These are phyloP conservation scores for Paecilomyces niveus DNA, from an alignment of 2,329 filamentous ascomycete species.

Conservation along the genomic window DNA sequence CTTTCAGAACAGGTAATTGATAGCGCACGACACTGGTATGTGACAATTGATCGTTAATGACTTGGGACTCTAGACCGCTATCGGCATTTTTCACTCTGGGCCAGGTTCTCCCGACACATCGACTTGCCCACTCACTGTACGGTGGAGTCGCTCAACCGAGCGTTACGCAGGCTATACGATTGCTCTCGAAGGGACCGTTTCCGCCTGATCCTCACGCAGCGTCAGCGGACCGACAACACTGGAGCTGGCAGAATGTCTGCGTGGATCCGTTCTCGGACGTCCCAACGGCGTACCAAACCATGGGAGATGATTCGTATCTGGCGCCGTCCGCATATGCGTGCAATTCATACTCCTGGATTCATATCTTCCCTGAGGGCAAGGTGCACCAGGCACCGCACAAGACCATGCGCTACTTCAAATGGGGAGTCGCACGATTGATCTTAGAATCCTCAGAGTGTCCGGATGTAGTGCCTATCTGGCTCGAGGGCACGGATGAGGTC, in stretches of 20 bases:
- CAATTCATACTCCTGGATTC: conserved; percentile 75
- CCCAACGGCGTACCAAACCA: conserved; percentile 32
- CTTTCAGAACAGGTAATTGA: conserved; percentile 70
- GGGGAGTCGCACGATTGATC: conserved; percentile 87
- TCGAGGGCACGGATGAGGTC: conserved; percentile 78
- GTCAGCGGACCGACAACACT: conserved; percentile 24
- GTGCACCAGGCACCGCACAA: conserved; percentile 78
- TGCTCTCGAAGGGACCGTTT: conserved; percentile 65
- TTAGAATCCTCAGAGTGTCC: conserved; percentile 83
- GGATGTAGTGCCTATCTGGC: conserved; percentile 87
- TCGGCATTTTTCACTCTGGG: conserved; percentile 80
- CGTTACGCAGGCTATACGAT: conserved; percentile 73
- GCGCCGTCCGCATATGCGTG: conserved; percentile 64
- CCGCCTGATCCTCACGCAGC: conserved; percentile 40
- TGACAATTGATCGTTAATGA: conserved; percentile 4
- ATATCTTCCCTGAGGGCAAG: conserved; percentile 92
- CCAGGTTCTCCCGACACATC: conserved; percentile 85
- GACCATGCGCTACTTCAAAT: conserved; percentile 94
- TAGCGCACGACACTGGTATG: neutral
- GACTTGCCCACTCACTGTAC: conserved; percentile 65
- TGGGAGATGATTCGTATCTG: conserved; percentile 45
- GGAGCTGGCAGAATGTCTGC: conserved; percentile 35
- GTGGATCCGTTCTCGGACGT: conserved; percentile 42
- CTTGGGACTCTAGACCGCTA: conserved; percentile 46
- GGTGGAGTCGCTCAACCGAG: conserved; percentile 89